Conservation (phyloP, 2,329 filamentous ascomycete species). For the Fusarium albosuccineum region DNA sequence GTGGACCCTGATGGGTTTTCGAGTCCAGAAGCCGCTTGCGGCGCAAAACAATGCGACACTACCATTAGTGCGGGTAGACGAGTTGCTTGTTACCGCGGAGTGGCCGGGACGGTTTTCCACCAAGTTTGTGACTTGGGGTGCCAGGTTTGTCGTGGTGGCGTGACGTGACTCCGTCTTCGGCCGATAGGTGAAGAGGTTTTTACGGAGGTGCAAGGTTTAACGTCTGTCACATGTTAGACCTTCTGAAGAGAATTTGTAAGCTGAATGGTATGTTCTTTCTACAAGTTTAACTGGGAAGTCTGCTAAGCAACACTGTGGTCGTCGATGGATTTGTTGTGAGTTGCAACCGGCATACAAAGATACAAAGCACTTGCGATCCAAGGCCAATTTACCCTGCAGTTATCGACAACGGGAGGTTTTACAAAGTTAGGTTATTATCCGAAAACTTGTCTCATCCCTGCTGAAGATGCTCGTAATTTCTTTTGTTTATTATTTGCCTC, state of each 20-base stretch:
- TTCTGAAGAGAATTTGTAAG: too few relatives aligned
- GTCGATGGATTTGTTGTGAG: background rate
- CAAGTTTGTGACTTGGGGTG: conserved; percentile 10
- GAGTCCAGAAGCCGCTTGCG: conserved; percentile 19
- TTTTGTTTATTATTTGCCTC: too few relatives aligned
- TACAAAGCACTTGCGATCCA: too few relatives aligned
- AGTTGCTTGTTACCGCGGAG: conserved; percentile 17
- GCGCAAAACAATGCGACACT: conserved; percentile 1
- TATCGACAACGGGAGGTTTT: background rate
- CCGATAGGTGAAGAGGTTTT: conserved; percentile 9
- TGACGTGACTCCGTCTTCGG: conserved; percentile 40
- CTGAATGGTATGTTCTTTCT: too few relatives aligned
- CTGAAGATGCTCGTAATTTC: too few relatives aligned
- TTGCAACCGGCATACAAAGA: too few relatives aligned
- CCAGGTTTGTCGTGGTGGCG: conserved; percentile 10
- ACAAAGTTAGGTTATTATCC: background rate
- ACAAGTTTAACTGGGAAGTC: too few relatives aligned
- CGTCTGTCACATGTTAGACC: too few relatives aligned
- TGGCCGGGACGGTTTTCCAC: conserved; percentile 18
- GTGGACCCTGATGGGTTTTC: conserved; percentile 27
- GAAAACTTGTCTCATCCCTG: background rate
- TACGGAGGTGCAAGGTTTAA: background rate
- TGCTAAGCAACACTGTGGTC: too few relatives aligned
- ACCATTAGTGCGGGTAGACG: conserved; percentile 24
- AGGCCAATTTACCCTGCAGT: background rate